Evolutionary conservation across 306 rosid species (phyloP), one percentile per base, ranked within the genome.

Genomic region (Medicago lupulina): DNA sequence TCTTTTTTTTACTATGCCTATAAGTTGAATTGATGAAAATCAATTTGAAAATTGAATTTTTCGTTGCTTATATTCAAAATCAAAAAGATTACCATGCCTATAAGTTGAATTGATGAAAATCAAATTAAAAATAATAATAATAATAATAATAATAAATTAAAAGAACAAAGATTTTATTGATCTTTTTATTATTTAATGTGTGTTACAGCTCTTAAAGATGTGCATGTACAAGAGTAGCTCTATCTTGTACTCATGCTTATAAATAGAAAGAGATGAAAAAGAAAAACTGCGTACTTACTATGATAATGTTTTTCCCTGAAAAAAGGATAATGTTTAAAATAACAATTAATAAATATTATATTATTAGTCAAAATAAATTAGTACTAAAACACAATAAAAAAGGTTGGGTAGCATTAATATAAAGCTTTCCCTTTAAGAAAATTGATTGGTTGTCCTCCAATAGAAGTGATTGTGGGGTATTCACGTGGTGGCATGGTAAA

Each of bases 401-500:
- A 53, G 83, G 83, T 79, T 79, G 34, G 53, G 38, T 19, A 53
- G 2, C 66, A 68, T 78, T 79, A 55, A 68, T 70, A 28, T 70
- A 73, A 80, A 69, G 76, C 14, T 8, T 0, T 47, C 41, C 41
- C 67, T 70, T 82, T 76, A 28, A 8, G 28, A 31, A 10, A 31
- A 41, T 71, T 43, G 16, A 61, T 44, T 14, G 66, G 70, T 21
- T 62, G 75, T 65, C 7, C 43, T 68, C 77, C 67, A 47, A 70
- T 63, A 67, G 40, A 55, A 57, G 31, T 57, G 67, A 23, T 70
- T 70, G 84, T 77, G 46, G 77, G 60, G 73, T 9, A 77, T 38
- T 89, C 94, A 91, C 97, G 86, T 72, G 91, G 3, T 66, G 51
- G 76, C 18, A 70, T 70, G 77, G 74, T 69, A 38, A 72, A 84